Evolutionary conservation across 2,329 filamentous ascomycete species (phyloP), one percentile per base, ranked within the genome.

Genomic region (Sarocladium kiliense): DNA sequence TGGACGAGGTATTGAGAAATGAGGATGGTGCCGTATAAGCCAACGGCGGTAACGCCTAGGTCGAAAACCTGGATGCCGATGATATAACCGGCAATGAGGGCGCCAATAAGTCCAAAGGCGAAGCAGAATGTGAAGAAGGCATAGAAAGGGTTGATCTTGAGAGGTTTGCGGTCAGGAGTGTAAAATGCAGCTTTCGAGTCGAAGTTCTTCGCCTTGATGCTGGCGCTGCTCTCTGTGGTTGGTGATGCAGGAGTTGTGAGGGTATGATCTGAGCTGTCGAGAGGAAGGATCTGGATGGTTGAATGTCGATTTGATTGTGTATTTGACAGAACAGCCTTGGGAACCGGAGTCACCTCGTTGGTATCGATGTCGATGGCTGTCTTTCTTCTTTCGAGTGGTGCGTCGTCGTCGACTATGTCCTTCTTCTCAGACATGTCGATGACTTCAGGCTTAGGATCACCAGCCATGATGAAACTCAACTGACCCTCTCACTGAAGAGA

Each of bases 21-120:
- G 19, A 58, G 57, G 39, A 58, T 54, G 11, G 42, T 58, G 45
- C 57, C 57, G 54, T 58, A 58, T 3, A 58, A 55, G 16, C 57
- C 57, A 32, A 58, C 55, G 18, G 32, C 18, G 30, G 55, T 56
- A 34, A 58, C 30, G 49, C 11, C 19, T 23, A 58, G 34, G 23
- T 57, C 53, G 16, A 55, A 26, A 12, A 57, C 23, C 12, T 32
- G 30, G 26, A 55, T 54, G 9, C 53, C 45, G 27, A 58, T 47
- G 34, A 53, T 30, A 41, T 55, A 55, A 3, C 54, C 54, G 11
- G 54, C 27, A 11, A 55, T 32, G 30, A 55, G 23, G 30, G 42
- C 42, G 27, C 26, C 54, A 23, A 55, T 55, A 41, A 55, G 54
- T n/a, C 41, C 54, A 23, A 55, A 55, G 3, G 54, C 26, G 21